Evolutionary conservation across 768 basidiomycete species (phyloP), one percentile per base, ranked within the genome.

Genomic region (Podaxis mareebaensis): DNA sequence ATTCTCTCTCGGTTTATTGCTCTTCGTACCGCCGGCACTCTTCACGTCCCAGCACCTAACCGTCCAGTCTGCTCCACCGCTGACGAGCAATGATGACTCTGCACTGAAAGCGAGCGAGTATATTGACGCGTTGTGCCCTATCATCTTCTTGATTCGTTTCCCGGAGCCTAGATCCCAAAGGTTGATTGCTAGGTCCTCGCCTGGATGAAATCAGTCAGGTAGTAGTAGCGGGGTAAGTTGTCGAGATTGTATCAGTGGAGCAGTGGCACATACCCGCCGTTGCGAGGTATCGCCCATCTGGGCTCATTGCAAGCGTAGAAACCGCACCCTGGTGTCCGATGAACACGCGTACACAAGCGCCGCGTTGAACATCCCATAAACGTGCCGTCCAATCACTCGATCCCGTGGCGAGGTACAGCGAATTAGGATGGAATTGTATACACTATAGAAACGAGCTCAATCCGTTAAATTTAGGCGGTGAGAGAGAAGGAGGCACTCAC

Each of bases 11-110:
- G 81, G 67, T 72, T 89, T 91, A 26, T 20, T 56, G 24, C 68
- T 76, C 26, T 81, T 82, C 11, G 76, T 71, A 0, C 92, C 92
- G 11, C 93, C 94, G 10, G 90, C 75, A 51, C 82, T 76, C 75
- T 92, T 96, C 39, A 97, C 89, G 73, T 99, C 97, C 97, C 97
- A 99, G 62, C 95, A 95, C n/a, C 96, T 83, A 17, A 98, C 95
- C 0, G 97, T 98, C 85, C 93, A 96, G 73, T 99, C 97, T 33
- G 94, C 87, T 26, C 91, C 85, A 5, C 96, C 96, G 63, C 93
- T 96, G 12, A 98, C 90, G 39, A 99, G 85, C 59, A 99, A 75
- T 1, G 89, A 88, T 0, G 95, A 95, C 74, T 98, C 97, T 26
- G 89, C 91, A 64, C 92, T 95, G 75, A 98, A 99, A 0, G 93